phyloP scores from a whole-genome alignment of 2,329 filamentous ascomycete genomes.

The Beauveria sp. region DNA sequence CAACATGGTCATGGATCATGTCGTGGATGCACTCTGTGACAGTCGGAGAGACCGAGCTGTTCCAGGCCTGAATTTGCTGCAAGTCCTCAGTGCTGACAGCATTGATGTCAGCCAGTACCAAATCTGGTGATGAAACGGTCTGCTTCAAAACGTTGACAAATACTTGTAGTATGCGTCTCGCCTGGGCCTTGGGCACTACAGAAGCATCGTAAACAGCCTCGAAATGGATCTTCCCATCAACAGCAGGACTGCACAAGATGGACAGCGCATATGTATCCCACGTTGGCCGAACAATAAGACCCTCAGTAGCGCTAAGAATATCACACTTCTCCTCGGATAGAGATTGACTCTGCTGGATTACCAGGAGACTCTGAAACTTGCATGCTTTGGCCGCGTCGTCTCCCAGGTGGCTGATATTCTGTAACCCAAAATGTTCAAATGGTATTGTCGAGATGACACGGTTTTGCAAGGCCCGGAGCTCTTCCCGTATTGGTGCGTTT shows the following conservation, averaged over 20 bases:
- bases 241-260: not conserved
- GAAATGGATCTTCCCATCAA: not conserved
- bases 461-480: not conserved
- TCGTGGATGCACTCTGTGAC: not conserved
- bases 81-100: not conserved
- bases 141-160: not conserved
- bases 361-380: conserved; percentile 33
- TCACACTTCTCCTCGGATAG: not conserved
- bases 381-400: conserved; percentile 43
- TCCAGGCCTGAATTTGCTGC: not conserved
- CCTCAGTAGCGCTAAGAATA: not conserved
- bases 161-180: not conserved
- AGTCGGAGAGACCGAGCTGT: not conserved
- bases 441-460: conserved; percentile 5
- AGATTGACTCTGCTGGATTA: not conserved
- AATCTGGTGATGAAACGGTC: not conserved
- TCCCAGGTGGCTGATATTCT: conserved; percentile 47
- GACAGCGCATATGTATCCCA: not conserved
- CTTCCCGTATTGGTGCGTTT: not conserved
- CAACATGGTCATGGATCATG: not conserved
- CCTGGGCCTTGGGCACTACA: not conserved
- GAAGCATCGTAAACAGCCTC: not conserved
- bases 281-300: not conserved
- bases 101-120: not conserved
- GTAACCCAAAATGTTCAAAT: conserved; percentile 48